These are phyloP conservation scores for Trametes cinnabarina DNA, from an alignment of 768 basidiomycete species.

Conservation along the genomic window DNA sequence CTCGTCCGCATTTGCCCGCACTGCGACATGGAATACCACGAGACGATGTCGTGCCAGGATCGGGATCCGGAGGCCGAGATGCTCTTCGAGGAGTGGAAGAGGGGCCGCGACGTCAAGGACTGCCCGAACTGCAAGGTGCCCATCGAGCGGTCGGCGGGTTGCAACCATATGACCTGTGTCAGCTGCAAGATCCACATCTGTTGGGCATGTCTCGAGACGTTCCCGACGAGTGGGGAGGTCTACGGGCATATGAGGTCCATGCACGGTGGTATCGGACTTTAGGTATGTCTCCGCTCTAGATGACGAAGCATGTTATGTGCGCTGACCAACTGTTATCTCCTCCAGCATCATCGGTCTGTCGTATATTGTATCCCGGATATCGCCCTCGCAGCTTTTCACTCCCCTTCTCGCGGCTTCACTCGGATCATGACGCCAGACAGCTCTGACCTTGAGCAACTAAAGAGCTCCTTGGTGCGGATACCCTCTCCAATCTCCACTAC, in stretches of 20 bases:
- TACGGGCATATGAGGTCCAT: constrained; percentile 71
- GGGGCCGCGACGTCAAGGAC: constrained; percentile 61
- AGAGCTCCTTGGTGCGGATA: too few relatives aligned
- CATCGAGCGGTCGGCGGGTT: constrained; percentile 74
- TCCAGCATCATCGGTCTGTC: too few relatives aligned
- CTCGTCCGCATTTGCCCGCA: constrained; percentile 64
- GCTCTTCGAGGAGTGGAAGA: constrained; percentile 64
- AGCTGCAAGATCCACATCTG: constrained; percentile 76
- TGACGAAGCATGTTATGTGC: too few relatives aligned
- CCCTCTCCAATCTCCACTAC: too few relatives aligned
- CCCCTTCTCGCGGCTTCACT: too few relatives aligned
- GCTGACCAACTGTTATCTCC: too few relatives aligned
- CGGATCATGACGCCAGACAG: too few relatives aligned
- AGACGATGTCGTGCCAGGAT: constrained; percentile 64
- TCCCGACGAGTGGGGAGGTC: constrained; percentile 65
- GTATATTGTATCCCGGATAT: too few relatives aligned
- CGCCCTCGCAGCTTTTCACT: too few relatives aligned
- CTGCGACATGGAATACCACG: constrained; percentile 61
- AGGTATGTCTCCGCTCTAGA: too few relatives aligned
- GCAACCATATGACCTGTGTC: constrained; percentile 81
- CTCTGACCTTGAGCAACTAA: too few relatives aligned
- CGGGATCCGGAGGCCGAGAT: constrained; percentile 49
- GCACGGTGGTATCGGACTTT: constrained; percentile 63
- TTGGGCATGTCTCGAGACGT: constrained; percentile 76
- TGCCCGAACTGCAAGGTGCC: constrained; percentile 71